A percentile compares a stretch with the other conserved stretches of the same genome.
phyloP scores from a whole-genome alignment of 2,329 filamentous ascomycete species.

The Graphium sp. region DNA sequence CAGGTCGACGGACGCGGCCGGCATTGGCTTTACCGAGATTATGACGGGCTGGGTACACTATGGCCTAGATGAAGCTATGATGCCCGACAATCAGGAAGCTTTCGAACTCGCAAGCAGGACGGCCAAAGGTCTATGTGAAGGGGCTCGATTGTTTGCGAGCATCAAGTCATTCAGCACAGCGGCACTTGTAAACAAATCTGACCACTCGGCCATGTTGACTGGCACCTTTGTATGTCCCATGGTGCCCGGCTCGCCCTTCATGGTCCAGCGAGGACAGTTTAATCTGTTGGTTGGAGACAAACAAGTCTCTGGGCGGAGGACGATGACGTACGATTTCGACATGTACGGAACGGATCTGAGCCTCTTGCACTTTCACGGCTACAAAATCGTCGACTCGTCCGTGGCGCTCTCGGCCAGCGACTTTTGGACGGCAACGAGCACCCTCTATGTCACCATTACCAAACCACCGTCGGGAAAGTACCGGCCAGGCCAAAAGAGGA shows the following conservation, averaged over 20 bases:
- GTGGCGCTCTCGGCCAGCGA: constrained; percentile 35
- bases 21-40: constrained; percentile 45
- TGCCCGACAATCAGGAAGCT: constrained; percentile 27
- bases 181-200: constrained; percentile 21
- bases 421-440: constrained; percentile 46
- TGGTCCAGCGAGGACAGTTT: constrained; percentile 40
- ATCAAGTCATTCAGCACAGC: constrained; percentile 36
- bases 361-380: constrained; percentile 40
- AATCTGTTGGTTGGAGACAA: constrained; percentile 36
- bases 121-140: constrained; percentile 34
- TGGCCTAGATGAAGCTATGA: constrained; percentile 21
- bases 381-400: constrained; percentile 44
- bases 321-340: constrained; percentile 44
- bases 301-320: constrained; percentile 36
- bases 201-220: constrained; percentile 35
- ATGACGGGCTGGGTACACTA: constrained; percentile 45
- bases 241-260: constrained; percentile 38
- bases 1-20: constrained; percentile 23
- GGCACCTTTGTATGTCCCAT: constrained; percentile 41
- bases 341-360: constrained; percentile 36
- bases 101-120: constrained; percentile 34
- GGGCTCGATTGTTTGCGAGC: constrained; percentile 40
- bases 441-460: constrained; percentile 43
- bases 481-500: constrained; percentile 13
- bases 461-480: constrained; percentile 10